Percentiles rank a stretch among this genome's conserved stretches.
These are phyloP conservation scores for Leptographium radiaticola DNA, from an alignment of 2,329 filamentous ascomycete species.

Conservation along the genomic window DNA sequence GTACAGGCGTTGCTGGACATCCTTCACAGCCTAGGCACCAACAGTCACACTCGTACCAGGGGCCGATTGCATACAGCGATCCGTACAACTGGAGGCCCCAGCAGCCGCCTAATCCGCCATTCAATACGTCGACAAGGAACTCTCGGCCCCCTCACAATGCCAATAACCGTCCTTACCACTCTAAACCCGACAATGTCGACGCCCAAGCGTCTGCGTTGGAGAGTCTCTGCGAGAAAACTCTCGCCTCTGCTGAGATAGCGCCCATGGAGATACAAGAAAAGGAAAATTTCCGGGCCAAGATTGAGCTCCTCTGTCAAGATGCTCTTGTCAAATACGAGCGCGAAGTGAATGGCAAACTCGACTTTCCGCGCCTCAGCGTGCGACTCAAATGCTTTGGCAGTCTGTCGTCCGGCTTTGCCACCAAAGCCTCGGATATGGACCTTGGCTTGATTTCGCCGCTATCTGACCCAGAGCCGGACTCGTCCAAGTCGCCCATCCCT, in stretches of 20 bases:
- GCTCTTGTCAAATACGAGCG: constrained; percentile 41
- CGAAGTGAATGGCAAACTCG: constrained; percentile 21
- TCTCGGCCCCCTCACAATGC: constrained; percentile 3
- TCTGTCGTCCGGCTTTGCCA: constrained; percentile 72
- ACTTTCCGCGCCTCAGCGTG: constrained; percentile 44
- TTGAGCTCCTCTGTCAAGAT: constrained; percentile 52
- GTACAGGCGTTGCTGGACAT: constrained; percentile 5
- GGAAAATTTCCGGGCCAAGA: constrained; percentile 50
- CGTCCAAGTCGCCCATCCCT: constrained; percentile 50
- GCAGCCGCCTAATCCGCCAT: constrained; percentile 6
- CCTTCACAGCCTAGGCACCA: constrained; percentile 18
- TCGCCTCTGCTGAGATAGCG: constrained; percentile 50
- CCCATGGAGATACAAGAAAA: constrained; percentile 53
- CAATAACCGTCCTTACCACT: constrained; percentile 15
- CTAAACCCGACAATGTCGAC: constrained; percentile 31
- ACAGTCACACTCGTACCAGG: constrained; percentile 20
- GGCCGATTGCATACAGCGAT: constrained; percentile 13
- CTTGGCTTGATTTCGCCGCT: constrained; percentile 59
- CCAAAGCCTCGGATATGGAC: constrained; percentile 83
- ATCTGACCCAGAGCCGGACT: constrained; percentile 40
- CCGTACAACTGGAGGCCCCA: constrained; percentile 17
- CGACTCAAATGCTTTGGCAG: constrained; percentile 70
- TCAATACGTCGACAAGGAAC: constrained; percentile 9
- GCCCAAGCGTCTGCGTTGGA: constrained; percentile 37
- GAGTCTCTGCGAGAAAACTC: constrained; percentile 30